Conservation (phyloP, 228 moss, liverwort and hornwort species). For the Sphagnum magellanicum region DNA sequence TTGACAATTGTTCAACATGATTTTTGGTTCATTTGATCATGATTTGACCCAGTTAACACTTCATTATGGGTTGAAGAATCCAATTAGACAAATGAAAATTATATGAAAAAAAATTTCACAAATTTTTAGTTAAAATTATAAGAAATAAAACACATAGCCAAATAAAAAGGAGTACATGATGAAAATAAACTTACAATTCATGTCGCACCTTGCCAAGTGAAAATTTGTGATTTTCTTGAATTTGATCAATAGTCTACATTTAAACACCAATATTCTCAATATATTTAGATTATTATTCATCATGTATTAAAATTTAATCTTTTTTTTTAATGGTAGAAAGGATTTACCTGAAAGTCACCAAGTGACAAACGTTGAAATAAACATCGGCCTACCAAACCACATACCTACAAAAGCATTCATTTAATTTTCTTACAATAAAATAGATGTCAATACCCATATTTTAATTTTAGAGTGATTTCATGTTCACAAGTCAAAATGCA, state of each 20-base stretch:
- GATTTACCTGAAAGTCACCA: slow-evolving; percentile 24
- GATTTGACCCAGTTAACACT: too few relatives aligned
- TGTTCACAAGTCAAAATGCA: too few relatives aligned
- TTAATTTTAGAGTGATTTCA: too few relatives aligned
- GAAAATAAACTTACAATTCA: slow-evolving; percentile 13
- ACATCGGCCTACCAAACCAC: slow-evolving; percentile 18
- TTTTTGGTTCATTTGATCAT: too few relatives aligned
- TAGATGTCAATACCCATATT: too few relatives aligned
- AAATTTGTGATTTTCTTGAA: slow-evolving; percentile 5
- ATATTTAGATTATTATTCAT: not conserved
- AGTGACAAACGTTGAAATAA: slow-evolving; percentile 21
- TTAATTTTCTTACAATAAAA: too few relatives aligned
- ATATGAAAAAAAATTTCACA: not conserved
- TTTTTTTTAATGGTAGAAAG: not conserved
- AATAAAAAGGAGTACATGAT: not conserved
- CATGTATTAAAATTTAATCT: not conserved
- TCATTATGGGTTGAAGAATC: too few relatives aligned
- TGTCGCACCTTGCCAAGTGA: slow-evolving; percentile 17
- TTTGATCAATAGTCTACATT: slow-evolving; percentile 15
- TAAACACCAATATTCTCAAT: not conserved
- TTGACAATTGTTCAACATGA: too few relatives aligned
- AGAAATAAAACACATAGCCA: not conserved
- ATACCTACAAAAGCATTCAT: slow-evolving; percentile 7
- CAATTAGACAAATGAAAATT: too few relatives aligned
- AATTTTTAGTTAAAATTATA: not conserved